phyloP scores from a whole-genome alignment of 179 eudicot species.

The Camellia oleifera region DNA sequence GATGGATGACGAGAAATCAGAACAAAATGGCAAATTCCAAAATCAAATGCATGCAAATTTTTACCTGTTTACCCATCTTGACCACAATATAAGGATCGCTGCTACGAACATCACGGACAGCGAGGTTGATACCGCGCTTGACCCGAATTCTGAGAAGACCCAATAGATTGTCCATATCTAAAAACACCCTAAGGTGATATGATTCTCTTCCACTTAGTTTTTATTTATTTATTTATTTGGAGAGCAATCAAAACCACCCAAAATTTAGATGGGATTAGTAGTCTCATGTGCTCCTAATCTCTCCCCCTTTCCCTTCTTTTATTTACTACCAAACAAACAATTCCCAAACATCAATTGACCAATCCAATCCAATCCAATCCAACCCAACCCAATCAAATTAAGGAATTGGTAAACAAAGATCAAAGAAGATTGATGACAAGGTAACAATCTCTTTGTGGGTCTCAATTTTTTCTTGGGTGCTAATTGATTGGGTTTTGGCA shows the following conservation, averaged over 20 bases:
- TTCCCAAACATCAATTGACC: no score
- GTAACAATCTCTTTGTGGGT: no score
- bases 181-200: not conserved
- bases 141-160: slow-evolving; percentile 45
- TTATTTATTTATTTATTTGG: not conserved
- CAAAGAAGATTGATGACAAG: no score
- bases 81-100: slow-evolving; percentile 56
- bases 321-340: no score
- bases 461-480: no score
- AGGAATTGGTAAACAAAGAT: no score
- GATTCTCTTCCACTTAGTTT: not conserved
- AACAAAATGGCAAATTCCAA: not conserved
- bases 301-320: no score
- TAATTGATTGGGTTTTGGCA: no score
- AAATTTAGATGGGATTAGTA: no score
- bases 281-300: no score
- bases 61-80: slow-evolving; percentile 46
- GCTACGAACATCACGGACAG: slow-evolving; percentile 45
- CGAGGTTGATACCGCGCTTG: slow-evolving; percentile 46
- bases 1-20: not conserved
- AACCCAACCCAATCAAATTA: no score
- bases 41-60: not conserved
- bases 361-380: no score
- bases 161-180: slow-evolving; percentile 34
- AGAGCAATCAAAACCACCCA: not conserved